Evolutionary conservation across 2,329 filamentous ascomycete genomes (phyloP), one percentile per base, ranked within the genome.

Genomic region (Pestalotiopsis fici): DNA sequence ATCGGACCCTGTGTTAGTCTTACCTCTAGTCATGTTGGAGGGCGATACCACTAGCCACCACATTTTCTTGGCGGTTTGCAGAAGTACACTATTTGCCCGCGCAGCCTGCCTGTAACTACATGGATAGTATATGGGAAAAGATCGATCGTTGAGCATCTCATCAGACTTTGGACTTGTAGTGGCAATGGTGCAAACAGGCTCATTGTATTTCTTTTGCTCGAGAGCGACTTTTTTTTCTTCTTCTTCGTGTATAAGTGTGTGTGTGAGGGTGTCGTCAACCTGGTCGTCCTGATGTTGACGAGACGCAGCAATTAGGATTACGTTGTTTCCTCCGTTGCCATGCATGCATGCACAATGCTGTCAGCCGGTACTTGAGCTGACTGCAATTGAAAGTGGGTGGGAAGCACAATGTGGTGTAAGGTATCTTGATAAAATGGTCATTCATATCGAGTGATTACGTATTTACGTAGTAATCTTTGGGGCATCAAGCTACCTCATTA

Each of bases 1-100:
- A 60, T 31, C 27, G 13, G 57, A 21, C 27, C 61, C 61, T 43
- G 50, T 64, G 39, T 39, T 37, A 21, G 39, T 54, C 27, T 31
- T 23, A 55, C 21, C 47, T 64, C 61, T 64, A 64, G 61, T 64
- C 61, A 64, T 64, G 61, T 37, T 64, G 47, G 61, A 35, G 61
- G 61, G 61, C n/a, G 21, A 55, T 31, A 23, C 13, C 39, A 47
- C 12, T 64, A 23, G 35, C 18, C 27, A 25, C 21, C 55, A 31
- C 27, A 23, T 57, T 35, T 57, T 57, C 23, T 60, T 35, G 31
- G 57, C 31, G 57, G 57, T 31, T 9, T 60, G 57, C 57, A 60
- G 57, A 60, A 60, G 57, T 60, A 60, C 57, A 60, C 25, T 31
- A 31, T 21, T 37, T 31, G 12, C 27, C n/a, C 9, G 27, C 23